Base-by-base conservation (phyloP, 2,329 filamentous ascomycete genomes). In the Colletotrichum kahawae region DNA sequence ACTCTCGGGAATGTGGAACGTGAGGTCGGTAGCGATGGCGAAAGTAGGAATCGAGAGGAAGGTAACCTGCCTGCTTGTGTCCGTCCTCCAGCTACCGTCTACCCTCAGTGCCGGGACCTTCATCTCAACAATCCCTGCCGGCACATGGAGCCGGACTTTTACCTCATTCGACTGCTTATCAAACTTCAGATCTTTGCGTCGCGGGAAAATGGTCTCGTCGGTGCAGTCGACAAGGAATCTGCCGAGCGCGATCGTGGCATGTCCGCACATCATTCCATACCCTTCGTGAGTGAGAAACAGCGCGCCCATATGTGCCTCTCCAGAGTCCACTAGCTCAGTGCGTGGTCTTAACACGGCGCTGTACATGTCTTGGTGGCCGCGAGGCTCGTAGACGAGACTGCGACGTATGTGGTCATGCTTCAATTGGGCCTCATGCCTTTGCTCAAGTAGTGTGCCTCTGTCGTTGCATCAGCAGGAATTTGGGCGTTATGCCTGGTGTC, bases 211-310 rank as follows among this genome's bases (percentile, higher is more conserved):
- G 13, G 33, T 68, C 21, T 78, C 29, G 69, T 87, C 85, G 69
- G 85, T 80, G 4, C 82, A 83, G 70, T 88, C 86, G 24, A 87
- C 81, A 1, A 87, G 78, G 66, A 85, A 86, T 5, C 85, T 81
- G 3, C 87, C 87, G 14, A 90, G 77, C 0, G 88, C 88, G 60
- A 90, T 87, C 0, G 88, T 89, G 4, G 76, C 76, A 13, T 77
- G 70, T 33, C 76, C 76, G 64, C 74, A 76, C 76, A 76, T 76
- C 18, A 57, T 51, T 21, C 70, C 71, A 4, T 76, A 77, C 5
- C 76, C 76, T 2, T 74, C 70, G n/a, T 74, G 67, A 18, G 70
- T 74, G 24, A 77, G 62, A 13, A 74, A 77, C 1, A 77, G 36
- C 6, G 75, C 74, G 12, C 70, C 76, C 74, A 77, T 77, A n/a